Percentiles rank a stretch among this genome's conserved stretches.
These are phyloP conservation scores for Sugiyamaella pinicola DNA, from an alignment of 1,139 yeast species.

Conservation along the genomic window DNA sequence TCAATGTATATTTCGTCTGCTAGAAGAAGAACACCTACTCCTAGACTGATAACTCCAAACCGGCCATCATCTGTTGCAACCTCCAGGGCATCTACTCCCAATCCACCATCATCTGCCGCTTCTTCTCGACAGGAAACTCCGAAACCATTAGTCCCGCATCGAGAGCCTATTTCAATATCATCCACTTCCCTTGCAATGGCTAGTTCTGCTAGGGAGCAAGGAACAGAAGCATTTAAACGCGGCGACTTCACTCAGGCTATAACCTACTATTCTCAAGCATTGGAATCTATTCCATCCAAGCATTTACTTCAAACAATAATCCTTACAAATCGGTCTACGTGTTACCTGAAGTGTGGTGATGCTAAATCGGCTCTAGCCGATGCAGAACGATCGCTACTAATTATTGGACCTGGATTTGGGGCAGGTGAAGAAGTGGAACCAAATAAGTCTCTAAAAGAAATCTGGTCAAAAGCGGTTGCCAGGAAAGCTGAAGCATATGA, in stretches of 20 bases:
- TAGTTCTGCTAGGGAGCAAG: constrained; percentile 60
- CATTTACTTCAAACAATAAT: constrained; percentile 73
- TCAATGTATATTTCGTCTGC: constrained; percentile 34
- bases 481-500: constrained; percentile 86
- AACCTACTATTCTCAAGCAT: constrained; percentile 60
- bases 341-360: constrained; percentile 72
- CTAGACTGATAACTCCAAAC: constrained; percentile 10
- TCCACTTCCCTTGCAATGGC: constrained; percentile 52
- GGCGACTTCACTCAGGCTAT: constrained; percentile 83
- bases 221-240: constrained; percentile 62
- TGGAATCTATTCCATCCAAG: constrained; percentile 59
- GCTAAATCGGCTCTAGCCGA: constrained; percentile 60
- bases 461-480: constrained; percentile 70
- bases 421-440: constrained; percentile 48
- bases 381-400: constrained; percentile 58
- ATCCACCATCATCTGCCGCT: too few relatives aligned
- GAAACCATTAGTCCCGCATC: constrained; percentile 27
- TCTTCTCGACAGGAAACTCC: constrained; percentile 27
- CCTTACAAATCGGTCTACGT: constrained; percentile 74
- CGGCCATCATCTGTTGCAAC: constrained; percentile 23
- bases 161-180: constrained; percentile 37
- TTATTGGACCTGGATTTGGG: constrained; percentile 53
- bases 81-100: constrained; percentile 30
- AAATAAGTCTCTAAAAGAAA: constrained; percentile 62
- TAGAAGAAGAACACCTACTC: constrained; percentile 31